phyloP scores from a whole-genome alignment of 345 rosid species.

The Eutrema heterophyllum region DNA sequence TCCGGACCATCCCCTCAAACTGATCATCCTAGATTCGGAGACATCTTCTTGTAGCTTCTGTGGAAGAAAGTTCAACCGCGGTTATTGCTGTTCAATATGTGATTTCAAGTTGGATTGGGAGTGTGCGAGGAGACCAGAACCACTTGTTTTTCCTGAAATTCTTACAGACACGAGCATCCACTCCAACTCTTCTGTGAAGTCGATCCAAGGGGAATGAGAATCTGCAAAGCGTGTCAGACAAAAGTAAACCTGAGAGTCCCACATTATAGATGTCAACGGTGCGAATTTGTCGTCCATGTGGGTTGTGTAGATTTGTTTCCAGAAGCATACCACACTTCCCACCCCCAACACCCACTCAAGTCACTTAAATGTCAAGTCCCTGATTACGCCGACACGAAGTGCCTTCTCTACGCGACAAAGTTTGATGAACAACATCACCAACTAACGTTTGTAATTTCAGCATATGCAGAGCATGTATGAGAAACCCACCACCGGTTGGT shows the following conservation, averaged over 20 bases:
- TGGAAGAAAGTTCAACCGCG: neutral
- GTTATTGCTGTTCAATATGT: neutral
- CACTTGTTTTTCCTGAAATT: neutral
- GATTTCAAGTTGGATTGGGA: neutral
- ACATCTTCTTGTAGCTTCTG: neutral
- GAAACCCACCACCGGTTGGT: neutral
- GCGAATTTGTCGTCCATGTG: too few species aligned
- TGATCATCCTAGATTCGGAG: neutral
- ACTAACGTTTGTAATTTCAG: conserved; percentile 3
- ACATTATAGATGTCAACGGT: too few species aligned
- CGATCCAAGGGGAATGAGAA: too few species aligned
- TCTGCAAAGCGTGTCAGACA: neutral
- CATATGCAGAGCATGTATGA: neutral
- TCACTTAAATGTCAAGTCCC: too few species aligned
- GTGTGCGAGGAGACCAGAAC: neutral
- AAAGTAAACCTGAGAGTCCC: neutral
- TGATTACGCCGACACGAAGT: too few species aligned
- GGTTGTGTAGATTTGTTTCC: too few species aligned
- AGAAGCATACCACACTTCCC: too few species aligned
- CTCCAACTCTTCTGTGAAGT: neutral
- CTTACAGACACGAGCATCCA: neutral
- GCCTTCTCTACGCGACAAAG: too few species aligned
- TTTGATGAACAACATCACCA: too few species aligned
- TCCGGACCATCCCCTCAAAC: conserved; percentile 5
- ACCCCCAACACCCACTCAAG: too few species aligned